A percentile compares a stretch with the other conserved stretches of the same genome.
Evolutionary conservation across 768 basidiomycete species (phyloP).

Genomic region (Tricholoma sp.): DNA sequence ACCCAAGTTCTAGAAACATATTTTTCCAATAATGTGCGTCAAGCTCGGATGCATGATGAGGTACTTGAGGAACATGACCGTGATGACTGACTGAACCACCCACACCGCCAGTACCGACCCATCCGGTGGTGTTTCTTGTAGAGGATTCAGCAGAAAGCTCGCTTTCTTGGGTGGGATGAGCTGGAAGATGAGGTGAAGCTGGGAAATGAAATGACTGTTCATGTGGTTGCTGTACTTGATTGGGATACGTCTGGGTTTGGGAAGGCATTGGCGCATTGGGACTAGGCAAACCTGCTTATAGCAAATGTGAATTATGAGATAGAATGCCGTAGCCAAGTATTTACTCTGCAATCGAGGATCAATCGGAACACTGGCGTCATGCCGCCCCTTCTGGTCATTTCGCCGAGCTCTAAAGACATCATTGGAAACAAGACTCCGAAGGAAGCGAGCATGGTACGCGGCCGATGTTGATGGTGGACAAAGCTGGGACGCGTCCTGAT

Average conservation of each 20-base stretch:
- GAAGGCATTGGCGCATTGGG: conserved; percentile 22
- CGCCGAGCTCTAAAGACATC: conserved; percentile 55
- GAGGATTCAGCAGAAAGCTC: conserved; percentile 13
- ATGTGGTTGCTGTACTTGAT: conserved; percentile 27
- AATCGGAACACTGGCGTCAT: conserved; percentile 39
- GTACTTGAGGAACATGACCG: conserved; percentile 30
- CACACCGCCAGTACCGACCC: neutral
- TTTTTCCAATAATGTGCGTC: conserved; percentile 70
- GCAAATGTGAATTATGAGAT: conserved; percentile 4
- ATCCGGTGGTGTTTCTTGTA: conserved; percentile 5
- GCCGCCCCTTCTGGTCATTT: conserved; percentile 29
- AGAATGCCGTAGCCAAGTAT: conserved; percentile 4
- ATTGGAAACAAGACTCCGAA: conserved; percentile 61
- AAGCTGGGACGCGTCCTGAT: conserved; percentile 62
- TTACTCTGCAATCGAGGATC: conserved; percentile 56
- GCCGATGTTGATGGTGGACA: conserved; percentile 60
- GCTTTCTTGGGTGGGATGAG: conserved; percentile 20
- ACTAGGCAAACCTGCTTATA: conserved; percentile 18
- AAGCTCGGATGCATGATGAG: conserved; percentile 46
- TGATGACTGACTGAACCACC: conserved; percentile 20
- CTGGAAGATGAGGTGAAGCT: conserved; percentile 31
- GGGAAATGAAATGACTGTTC: conserved; percentile 38
- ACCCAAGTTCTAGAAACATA: conserved; percentile 73
- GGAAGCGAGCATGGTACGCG: conserved; percentile 77
- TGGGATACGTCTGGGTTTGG: conserved; percentile 29